These are phyloP conservation scores for Quercus wislizeni DNA, from an alignment of 306 rosid genomes.

Conservation along the genomic window DNA sequence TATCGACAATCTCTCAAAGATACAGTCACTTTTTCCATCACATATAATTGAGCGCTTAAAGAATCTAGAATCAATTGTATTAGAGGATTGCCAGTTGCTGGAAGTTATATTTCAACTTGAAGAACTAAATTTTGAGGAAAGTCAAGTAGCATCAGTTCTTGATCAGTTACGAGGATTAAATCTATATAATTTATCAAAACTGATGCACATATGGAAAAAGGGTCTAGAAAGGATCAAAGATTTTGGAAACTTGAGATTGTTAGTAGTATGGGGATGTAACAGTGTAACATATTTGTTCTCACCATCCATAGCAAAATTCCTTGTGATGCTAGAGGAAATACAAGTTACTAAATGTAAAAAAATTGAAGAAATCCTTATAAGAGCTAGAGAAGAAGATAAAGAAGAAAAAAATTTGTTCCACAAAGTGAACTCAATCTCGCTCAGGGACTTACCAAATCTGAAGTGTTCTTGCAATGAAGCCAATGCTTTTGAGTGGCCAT, in stretches of 20 bases:
- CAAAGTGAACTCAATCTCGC: too few relatives aligned
- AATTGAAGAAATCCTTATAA: neutral
- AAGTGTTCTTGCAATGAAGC: neutral
- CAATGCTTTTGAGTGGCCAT: neutral
- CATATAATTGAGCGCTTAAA: neutral
- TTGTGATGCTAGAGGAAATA: too few relatives aligned
- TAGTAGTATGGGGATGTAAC: neutral
- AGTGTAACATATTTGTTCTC: neutral
- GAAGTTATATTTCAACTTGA: neutral
- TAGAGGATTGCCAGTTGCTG: neutral
- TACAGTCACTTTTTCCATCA: neutral
- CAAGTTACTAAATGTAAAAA: neutral
- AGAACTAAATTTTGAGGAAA: neutral
- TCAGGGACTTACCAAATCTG: neutral
- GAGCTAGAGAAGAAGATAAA: neutral
- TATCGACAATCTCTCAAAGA: neutral
- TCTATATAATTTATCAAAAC: neutral
- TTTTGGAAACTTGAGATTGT: neutral
- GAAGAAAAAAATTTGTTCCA: neutral
- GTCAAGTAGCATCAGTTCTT: neutral
- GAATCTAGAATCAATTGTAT: neutral
- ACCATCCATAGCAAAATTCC: too few relatives aligned
- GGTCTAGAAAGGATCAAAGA: too few relatives aligned
- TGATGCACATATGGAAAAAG: neutral
- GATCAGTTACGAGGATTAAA: neutral